Evolutionary conservation across 208 protist species (phyloP).

Genomic region (Leishmania turanica): DNA sequence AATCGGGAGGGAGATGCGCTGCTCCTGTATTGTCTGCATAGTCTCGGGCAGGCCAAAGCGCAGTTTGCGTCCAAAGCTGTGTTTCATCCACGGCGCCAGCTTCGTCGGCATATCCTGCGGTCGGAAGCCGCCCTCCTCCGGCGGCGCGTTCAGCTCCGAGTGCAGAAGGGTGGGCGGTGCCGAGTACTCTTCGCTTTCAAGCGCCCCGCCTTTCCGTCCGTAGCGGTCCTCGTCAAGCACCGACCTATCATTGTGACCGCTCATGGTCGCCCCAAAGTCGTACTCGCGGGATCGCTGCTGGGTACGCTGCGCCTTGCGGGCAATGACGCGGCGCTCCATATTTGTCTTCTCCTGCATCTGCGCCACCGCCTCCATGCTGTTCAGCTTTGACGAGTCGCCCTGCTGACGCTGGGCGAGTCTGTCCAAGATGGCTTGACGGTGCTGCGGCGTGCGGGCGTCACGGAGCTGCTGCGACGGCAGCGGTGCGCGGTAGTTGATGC

Average conservation of each 20-base stretch:
- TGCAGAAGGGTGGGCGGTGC: slow-evolving; percentile 48
- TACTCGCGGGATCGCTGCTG: slow-evolving; percentile 27
- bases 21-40: slow-evolving; percentile 67
- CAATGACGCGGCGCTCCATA: slow-evolving; percentile 79
- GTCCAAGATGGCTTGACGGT: slow-evolving; percentile 80
- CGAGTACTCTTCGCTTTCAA: slow-evolving; percentile 20
- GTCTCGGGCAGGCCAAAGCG: slow-evolving; percentile 67
- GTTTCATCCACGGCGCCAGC: slow-evolving; percentile 85
- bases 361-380: slow-evolving; percentile 80
- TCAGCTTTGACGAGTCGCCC: slow-evolving; percentile 57
- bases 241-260: not conserved
- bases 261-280: slow-evolving; percentile 2
- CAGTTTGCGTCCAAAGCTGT: slow-evolving; percentile 69
- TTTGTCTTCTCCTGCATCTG: slow-evolving; percentile 78
- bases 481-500: slow-evolving; percentile 82
- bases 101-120: slow-evolving; percentile 47
- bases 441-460: slow-evolving; percentile 72
- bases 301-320: slow-evolving; percentile 34
- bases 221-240: not conserved
- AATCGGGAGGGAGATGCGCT: slow-evolving; percentile 94
- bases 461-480: slow-evolving; percentile 84
- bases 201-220: not conserved
- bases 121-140: slow-evolving; percentile 71
- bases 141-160: slow-evolving; percentile 64
- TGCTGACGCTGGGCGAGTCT: slow-evolving; percentile 59